Conservation (phyloP, 169 alveolate genomes). For the Eimeria sp. region DNA sequence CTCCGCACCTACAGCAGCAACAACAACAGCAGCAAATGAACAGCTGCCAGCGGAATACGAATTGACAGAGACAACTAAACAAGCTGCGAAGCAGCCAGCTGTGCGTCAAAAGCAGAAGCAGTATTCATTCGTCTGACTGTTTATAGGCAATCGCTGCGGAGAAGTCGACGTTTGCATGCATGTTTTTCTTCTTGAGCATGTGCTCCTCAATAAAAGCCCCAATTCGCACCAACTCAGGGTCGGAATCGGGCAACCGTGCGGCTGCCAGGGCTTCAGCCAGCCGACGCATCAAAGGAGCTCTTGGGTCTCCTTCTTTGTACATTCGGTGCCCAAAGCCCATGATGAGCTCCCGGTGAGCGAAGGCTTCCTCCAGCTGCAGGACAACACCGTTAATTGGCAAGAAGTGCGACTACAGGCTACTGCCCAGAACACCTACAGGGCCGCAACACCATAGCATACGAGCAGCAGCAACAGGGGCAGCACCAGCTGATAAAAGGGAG, state of each 20-base stretch:
- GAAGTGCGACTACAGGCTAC: not conserved
- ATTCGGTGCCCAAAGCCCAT: conserved; percentile 94
- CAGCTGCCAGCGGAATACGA: not conserved
- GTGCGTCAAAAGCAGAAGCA: conserved; percentile 3
- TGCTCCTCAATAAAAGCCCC: conserved; percentile 87
- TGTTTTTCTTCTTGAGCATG: conserved; percentile 87
- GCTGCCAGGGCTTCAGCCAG: conserved; percentile 54
- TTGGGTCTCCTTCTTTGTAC: conserved; percentile 93
- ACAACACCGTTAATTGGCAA: conserved; percentile 81
- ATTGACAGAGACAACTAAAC: not conserved
- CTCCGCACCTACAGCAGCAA: conserved; percentile 83
- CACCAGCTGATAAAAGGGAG: not conserved
- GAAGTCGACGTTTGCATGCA: conserved; percentile 92
- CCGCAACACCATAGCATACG: not conserved
- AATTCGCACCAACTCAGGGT: conserved; percentile 80
- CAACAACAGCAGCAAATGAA: not conserved
- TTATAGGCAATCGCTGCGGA: conserved; percentile 90
- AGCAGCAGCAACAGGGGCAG: conserved; percentile 29
- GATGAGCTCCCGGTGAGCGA: conserved; percentile 84
- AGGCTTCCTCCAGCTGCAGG: conserved; percentile 85
- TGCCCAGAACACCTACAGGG: not conserved
- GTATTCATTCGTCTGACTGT: conserved; percentile 82
- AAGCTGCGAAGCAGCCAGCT: not conserved
- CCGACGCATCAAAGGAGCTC: conserved; percentile 88
- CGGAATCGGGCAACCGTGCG: conserved; percentile 32